Percentiles rank a stretch among this genome's conserved stretches.
These are phyloP conservation scores for Forsythia suspensa DNA, from an alignment of 257 asterid species.

Conservation along the genomic window DNA sequence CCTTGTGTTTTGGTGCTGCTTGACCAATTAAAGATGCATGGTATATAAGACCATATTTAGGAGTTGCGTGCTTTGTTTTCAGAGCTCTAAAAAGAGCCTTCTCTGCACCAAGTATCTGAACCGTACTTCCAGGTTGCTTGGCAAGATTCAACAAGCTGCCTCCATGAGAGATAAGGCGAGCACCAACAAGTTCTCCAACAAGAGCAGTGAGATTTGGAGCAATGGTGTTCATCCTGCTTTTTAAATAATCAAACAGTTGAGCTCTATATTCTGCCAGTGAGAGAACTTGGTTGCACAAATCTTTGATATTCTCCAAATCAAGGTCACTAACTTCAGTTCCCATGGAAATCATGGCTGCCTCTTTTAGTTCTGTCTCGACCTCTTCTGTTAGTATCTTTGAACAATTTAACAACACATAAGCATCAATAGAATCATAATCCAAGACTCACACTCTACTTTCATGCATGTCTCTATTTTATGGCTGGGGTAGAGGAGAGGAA, in stretches of 20 bases:
- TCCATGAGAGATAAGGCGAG: constrained; percentile 93
- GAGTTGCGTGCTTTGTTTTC: constrained; percentile 89
- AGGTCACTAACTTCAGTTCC: constrained; percentile 93
- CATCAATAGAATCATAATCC: background rate
- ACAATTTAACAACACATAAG: constrained; percentile 4
- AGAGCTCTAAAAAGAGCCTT: constrained; percentile 92
- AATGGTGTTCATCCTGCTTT: constrained; percentile 87
- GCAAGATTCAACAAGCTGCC: constrained; percentile 91
- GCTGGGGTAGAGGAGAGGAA: background rate
- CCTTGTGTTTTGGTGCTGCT: constrained; percentile 95
- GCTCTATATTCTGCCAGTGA: constrained; percentile 85
- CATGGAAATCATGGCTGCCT: constrained; percentile 87
- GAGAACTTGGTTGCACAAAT: constrained; percentile 81
- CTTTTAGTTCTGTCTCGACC: constrained; percentile 78
- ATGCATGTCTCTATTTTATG: background rate
- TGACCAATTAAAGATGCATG: constrained; percentile 93
- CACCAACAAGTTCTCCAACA: constrained; percentile 94
- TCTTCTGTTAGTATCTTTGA: constrained; percentile 71
- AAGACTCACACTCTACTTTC: background rate
- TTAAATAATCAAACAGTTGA: constrained; percentile 76
- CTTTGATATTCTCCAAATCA: constrained; percentile 81
- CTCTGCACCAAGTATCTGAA: constrained; percentile 93
- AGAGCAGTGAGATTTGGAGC: constrained; percentile 95
- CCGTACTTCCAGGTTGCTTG: constrained; percentile 95
- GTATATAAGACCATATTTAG: constrained; percentile 86